Percentiles rank a stretch among this genome's conserved stretches.
Evolutionary conservation across 2,329 filamentous ascomycete genomes (phyloP).

Genomic region (Penicillium sp.): DNA sequence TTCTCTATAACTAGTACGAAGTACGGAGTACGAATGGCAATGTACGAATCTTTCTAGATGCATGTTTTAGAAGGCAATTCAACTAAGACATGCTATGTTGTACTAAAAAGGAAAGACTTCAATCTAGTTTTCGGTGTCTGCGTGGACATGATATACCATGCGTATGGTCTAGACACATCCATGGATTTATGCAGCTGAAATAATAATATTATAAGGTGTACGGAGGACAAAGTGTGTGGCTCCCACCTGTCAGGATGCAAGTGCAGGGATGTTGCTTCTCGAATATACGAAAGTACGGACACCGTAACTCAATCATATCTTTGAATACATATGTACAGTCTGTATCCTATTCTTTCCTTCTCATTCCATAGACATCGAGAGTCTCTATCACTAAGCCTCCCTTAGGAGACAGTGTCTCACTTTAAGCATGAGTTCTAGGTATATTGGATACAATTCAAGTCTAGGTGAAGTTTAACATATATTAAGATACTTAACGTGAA

Average conservation of each 20-base stretch:
- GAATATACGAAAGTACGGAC: background rate
- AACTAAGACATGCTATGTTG: background rate
- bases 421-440: background rate
- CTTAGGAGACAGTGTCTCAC: background rate
- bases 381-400: background rate
- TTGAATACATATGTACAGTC: background rate
- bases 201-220: background rate
- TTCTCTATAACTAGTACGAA: too few relatives aligned
- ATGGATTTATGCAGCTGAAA: background rate
- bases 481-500: background rate
- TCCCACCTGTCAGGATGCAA: constrained; percentile 1
- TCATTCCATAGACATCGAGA: background rate
- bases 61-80: background rate
- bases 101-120: background rate
- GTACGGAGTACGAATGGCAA: background rate
- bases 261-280: constrained; percentile 3
- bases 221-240: background rate
- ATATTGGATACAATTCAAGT: too few relatives aligned
- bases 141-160: background rate
- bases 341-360: background rate
- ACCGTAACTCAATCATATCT: background rate
- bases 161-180: background rate
- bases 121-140: background rate
- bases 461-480: too few relatives aligned
- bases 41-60: background rate